These are phyloP conservation scores for Pseudogymnoascus verrucosus DNA, from an alignment of 2,329 filamentous ascomycete species.

Conservation along the genomic window DNA sequence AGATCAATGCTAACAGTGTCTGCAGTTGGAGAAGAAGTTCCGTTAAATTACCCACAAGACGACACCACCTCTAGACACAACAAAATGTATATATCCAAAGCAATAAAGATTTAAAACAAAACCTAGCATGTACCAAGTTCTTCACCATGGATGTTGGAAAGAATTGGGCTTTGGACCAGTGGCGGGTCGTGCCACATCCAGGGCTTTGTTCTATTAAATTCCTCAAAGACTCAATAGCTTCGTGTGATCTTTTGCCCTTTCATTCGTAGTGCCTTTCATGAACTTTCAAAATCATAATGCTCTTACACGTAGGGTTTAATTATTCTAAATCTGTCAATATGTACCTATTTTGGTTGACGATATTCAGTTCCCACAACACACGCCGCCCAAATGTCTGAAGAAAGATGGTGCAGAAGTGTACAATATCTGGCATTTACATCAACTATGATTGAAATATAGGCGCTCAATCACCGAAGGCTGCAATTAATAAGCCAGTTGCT, in stretches of 20 bases:
- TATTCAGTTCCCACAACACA: not conserved
- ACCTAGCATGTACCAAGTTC: not conserved
- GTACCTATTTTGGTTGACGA: not conserved
- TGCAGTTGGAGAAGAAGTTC: constrained; percentile 10
- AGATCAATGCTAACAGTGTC: not conserved
- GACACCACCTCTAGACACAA: not conserved
- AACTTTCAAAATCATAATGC: not conserved
- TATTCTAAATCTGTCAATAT: not conserved
- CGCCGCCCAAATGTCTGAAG: not conserved
- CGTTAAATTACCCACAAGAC: not conserved
- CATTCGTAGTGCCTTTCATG: not conserved
- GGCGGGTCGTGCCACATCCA: not conserved
- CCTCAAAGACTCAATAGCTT: not conserved
- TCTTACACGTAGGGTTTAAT: not conserved
- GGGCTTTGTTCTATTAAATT: not conserved
- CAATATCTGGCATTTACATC: not conserved
- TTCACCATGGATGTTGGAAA: not conserved
- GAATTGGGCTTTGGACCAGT: not conserved
- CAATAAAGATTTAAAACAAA: constrained; percentile 3
- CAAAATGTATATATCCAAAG: constrained; percentile 6
- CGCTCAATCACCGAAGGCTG: not conserved
- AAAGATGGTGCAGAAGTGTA: not conserved
- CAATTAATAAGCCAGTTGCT: not conserved
- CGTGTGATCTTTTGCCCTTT: not conserved
- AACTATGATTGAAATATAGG: not conserved